Evolutionary conservation across 2,329 filamentous ascomycete genomes (phyloP), one percentile per base, ranked within the genome.

Genomic region (Ophiostoma novo-ulmi): DNA sequence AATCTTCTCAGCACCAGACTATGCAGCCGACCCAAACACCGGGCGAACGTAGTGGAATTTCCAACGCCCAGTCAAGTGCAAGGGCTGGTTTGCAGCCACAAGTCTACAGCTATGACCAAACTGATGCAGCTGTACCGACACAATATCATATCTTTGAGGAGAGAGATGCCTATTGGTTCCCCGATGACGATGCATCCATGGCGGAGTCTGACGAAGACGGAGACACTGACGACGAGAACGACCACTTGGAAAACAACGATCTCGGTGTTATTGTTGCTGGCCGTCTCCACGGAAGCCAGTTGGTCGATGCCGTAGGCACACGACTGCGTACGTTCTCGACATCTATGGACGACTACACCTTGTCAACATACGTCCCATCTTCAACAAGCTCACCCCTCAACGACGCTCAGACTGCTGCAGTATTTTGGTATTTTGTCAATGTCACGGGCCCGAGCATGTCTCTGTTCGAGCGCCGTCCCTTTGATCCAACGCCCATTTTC

Each of bases 351-450:
- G 82, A 82, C 48, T 80, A 84, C 70, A 81, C 84, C 41, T 82
- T 93, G 65, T 84, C 88, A 17, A 88, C 85, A 2, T 93, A 94
- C 75, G 83, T 85, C 58, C 89, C 90, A 5, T 87, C 87, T 0
- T 85, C 87, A 4, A 80, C 84, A 31, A 87, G 87, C 41, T 90
- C 89, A 55, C 94, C 95, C 41, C 81, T 97, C 38, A 91, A 89
- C 75, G 93, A 97, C 74, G 86, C 88, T 2, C 89, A 90, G 73
- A 94, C 92, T 13, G 90, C 92, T 17, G 86, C 89, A 39, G 89
- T 97, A 7, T 98, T 98, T 78, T 90, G 90, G 78, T 93, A 98
- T 79, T 98, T 97, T 78, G 88, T 98, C 66, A 91, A 93, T 75
- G 90, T 95, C 7, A 97, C 93, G 1, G 94, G 91, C 0, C 92